Evolutionary conservation across 495 filamentous ascomycete genomes (phyloP).

Genomic region (Aspergillus olivimuriae): DNA sequence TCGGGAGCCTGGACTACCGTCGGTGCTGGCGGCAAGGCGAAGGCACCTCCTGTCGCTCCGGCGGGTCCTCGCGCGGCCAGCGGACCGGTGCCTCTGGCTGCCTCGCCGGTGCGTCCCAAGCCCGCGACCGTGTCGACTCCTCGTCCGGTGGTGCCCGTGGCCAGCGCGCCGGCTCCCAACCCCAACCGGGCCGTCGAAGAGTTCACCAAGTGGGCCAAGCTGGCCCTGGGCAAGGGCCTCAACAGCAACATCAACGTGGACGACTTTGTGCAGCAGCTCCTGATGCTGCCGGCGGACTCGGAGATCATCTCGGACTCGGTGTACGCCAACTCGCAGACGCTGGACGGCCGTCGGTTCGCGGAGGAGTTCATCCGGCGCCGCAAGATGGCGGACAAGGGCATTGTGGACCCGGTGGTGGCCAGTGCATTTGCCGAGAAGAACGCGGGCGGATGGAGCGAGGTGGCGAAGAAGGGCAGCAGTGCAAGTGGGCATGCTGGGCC

Average conservation of each 20-base stretch:
- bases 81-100: slow-evolving; percentile 36
- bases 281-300: slow-evolving; percentile 66
- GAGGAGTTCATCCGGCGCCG: slow-evolving; percentile 91
- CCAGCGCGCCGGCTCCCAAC: slow-evolving; percentile 31
- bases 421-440: slow-evolving; percentile 41
- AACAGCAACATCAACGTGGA: slow-evolving; percentile 67
- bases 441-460: slow-evolving; percentile 87
- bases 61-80: slow-evolving; percentile 53
- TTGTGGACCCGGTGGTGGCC: slow-evolving; percentile 50
- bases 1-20: slow-evolving; percentile 87
- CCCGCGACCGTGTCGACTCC: slow-evolving; percentile 27
- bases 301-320: slow-evolving; percentile 84
- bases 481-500: slow-evolving; percentile 38
- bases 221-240: slow-evolving; percentile 57
- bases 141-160: slow-evolving; percentile 32
- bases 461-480: slow-evolving; percentile 81
- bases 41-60: slow-evolving; percentile 56
- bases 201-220: slow-evolving; percentile 87
- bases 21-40: slow-evolving; percentile 88
- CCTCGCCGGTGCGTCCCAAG: slow-evolving; percentile 34
- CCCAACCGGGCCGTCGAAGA: slow-evolving; percentile 67
- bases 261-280: slow-evolving; percentile 67
- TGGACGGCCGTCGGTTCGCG: slow-evolving; percentile 87
- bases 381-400: slow-evolving; percentile 84
- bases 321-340: slow-evolving; percentile 74